Evolutionary conservation across 2,329 filamentous ascomycete genomes (phyloP).

Genomic region (Trichoderma pleuroti): DNA sequence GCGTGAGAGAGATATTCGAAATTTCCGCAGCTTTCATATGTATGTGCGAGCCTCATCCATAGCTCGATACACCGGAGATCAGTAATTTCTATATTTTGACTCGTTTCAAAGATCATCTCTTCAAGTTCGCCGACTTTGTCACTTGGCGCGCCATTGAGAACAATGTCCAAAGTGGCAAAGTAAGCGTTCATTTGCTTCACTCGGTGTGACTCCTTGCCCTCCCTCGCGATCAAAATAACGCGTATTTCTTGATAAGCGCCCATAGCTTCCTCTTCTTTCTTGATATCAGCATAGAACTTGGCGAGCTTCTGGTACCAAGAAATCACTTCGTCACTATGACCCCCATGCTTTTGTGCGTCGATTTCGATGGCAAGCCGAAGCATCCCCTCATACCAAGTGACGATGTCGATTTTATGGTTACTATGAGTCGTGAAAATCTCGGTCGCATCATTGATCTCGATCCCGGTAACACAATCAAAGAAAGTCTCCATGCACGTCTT

Average conservation of each 20-base stretch:
- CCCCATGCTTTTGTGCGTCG: background rate
- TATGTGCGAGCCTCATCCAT: constrained; percentile 34
- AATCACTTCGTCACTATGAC: background rate
- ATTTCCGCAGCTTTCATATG: constrained; percentile 29
- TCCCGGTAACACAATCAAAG: background rate
- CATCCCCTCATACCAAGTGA: background rate
- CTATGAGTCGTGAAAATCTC: background rate
- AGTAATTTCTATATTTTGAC: constrained; percentile 29
- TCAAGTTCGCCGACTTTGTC: constrained; percentile 32
- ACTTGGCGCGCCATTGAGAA: constrained; percentile 28
- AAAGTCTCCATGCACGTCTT: constrained; percentile 29
- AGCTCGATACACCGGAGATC: constrained; percentile 34
- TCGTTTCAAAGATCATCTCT: constrained; percentile 35
- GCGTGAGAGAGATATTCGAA: constrained; percentile 33
- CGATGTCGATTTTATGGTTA: background rate
- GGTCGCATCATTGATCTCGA: background rate
- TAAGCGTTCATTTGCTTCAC: constrained; percentile 31
- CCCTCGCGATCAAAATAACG: background rate
- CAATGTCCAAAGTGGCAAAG: constrained; percentile 35
- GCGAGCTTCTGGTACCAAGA: background rate
- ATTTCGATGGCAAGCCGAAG: background rate
- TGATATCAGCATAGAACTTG: background rate
- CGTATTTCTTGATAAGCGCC: background rate
- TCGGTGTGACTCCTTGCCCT: background rate
- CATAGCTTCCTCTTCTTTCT: background rate